Evolutionary conservation across 1,284 basidiomycete species (phyloP).

Genomic region (Pseudozyma pruni): DNA sequence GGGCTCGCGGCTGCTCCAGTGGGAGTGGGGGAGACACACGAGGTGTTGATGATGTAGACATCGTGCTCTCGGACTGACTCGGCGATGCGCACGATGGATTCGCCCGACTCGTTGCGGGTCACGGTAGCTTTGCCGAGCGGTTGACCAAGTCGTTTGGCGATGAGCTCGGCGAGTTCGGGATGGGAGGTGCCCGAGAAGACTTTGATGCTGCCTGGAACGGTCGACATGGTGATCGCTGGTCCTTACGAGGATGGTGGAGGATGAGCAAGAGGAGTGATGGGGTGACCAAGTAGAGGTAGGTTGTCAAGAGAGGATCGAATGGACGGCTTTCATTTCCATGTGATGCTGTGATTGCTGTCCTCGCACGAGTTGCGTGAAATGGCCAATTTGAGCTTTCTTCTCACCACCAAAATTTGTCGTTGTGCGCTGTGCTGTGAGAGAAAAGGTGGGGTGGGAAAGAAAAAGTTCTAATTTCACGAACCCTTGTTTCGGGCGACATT

Average conservation of each 20-base stretch:
- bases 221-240: slow-evolving; percentile 16
- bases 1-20: slow-evolving; percentile 54
- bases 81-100: slow-evolving; percentile 88
- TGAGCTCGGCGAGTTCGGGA: slow-evolving; percentile 91
- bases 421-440: neutral
- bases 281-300: slow-evolving; percentile 37
- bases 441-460: slow-evolving; percentile 1
- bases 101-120: slow-evolving; percentile 87
- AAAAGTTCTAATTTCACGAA: slow-evolving; percentile 19
- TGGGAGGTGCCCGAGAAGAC: slow-evolving; percentile 72
- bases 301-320: neutral
- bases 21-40: slow-evolving; percentile 74
- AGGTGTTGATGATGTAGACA: slow-evolving; percentile 98
- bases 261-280: neutral
- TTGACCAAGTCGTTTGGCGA: slow-evolving; percentile 76
- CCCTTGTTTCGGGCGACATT: slow-evolving; percentile 5
- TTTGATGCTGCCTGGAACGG: slow-evolving; percentile 38
- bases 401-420: neutral
- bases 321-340: neutral
- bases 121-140: slow-evolving; percentile 74
- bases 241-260: neutral
- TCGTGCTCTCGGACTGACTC: slow-evolving; percentile 98
- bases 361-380: neutral
- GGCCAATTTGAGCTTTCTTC: slow-evolving; percentile 3
- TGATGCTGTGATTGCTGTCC: no score